Percentiles rank a stretch among this genome's conserved stretches.
Conservation (phyloP, 768 basidiomycete genomes). For the Clitopilus passeckerianus region DNA sequence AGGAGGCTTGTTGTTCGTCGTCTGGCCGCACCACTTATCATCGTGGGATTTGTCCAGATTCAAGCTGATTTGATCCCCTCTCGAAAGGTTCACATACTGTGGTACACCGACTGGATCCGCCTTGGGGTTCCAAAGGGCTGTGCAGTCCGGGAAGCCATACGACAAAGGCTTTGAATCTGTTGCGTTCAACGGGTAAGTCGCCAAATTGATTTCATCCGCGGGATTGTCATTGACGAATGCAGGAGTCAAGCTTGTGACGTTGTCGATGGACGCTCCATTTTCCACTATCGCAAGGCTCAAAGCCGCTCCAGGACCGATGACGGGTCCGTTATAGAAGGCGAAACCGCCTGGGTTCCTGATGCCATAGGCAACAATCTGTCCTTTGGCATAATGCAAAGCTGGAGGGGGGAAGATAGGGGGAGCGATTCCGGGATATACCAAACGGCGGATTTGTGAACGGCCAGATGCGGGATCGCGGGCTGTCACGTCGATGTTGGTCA, state of each 20-base stretch:
- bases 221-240: constrained; percentile 39
- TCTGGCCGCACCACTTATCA: constrained; percentile 29
- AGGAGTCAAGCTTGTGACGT: constrained; percentile 27
- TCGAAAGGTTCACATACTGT: constrained; percentile 22
- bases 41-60: constrained; percentile 22
- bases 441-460: constrained; percentile 34
- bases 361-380: constrained; percentile 33
- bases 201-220: constrained; percentile 31
- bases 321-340: constrained; percentile 21
- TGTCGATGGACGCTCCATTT: constrained; percentile 39
- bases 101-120: constrained; percentile 37
- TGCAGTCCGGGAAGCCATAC: constrained; percentile 41
- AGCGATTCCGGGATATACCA: constrained; percentile 14
- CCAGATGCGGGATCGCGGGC: constrained; percentile 37
- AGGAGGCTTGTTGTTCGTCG: constrained; percentile 31
- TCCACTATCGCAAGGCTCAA: constrained; percentile 32
- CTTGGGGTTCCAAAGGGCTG: constrained; percentile 34
- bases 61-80: constrained; percentile 35
- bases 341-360: constrained; percentile 42
- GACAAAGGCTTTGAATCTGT: constrained; percentile 8
- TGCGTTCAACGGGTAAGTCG: constrained; percentile 5
- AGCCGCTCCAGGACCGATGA: constrained; percentile 1
- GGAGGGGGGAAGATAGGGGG: constrained; percentile 7
- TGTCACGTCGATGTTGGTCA: constrained; percentile 35
- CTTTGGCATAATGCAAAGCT: constrained; percentile 21